These are phyloP conservation scores for Boehmeria nivea DNA, from an alignment of 306 rosid genomes.

Conservation along the genomic window DNA sequence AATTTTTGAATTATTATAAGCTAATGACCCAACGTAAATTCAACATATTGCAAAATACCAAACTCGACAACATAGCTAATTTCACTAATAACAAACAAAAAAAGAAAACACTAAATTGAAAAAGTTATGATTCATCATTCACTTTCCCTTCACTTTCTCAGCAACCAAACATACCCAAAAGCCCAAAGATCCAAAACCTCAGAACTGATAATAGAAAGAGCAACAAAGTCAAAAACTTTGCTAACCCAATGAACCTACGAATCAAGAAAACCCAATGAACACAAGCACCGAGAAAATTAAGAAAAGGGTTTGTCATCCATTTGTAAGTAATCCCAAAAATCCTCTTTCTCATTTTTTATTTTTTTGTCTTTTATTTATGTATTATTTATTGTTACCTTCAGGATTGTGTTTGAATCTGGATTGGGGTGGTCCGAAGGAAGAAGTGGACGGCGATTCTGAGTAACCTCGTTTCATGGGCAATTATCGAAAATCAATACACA, in stretches of 20 bases:
- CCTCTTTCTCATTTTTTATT: no score
- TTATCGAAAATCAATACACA: slow-evolving; percentile 6
- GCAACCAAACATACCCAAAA: no score
- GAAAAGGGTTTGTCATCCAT: not conserved
- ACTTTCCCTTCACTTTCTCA: no score
- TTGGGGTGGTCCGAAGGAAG: slow-evolving; percentile 74
- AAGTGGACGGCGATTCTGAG: slow-evolving; percentile 61
- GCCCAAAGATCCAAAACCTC: slow-evolving; percentile 4
- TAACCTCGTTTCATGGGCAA: slow-evolving; percentile 78
- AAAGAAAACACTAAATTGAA: no score
- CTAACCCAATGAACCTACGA: slow-evolving; percentile 14
- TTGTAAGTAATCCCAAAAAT: slow-evolving; percentile 16
- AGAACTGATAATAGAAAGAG: slow-evolving; percentile 27
- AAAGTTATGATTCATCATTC: no score
- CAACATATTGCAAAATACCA: no score
- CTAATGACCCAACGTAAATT: no score
- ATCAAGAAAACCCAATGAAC: slow-evolving; percentile 17
- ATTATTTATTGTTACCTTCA: slow-evolving; percentile 43
- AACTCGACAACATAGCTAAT: no score
- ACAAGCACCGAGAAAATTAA: not conserved
- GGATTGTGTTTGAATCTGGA: slow-evolving; percentile 71
- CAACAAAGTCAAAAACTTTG: slow-evolving; percentile 13
- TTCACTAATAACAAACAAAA: no score
- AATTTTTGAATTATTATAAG: not conserved
- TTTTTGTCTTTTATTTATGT: no score